Evolutionary conservation across 768 basidiomycete genomes (phyloP).

Genomic region (Omphalotus guepiniiformis): DNA sequence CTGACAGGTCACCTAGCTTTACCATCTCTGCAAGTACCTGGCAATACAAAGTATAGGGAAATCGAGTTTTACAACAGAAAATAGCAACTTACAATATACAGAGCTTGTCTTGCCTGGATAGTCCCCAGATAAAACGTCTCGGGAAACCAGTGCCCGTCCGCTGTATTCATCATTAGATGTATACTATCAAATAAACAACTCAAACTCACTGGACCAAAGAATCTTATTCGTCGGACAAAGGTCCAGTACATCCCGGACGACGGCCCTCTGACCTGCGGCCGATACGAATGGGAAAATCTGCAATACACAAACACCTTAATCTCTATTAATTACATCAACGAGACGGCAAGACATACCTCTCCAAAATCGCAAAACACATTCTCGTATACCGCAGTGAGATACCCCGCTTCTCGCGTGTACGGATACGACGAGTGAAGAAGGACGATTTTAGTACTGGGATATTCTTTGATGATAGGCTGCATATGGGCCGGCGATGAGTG

Average conservation of each 20-base stretch:
- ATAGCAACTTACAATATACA: constrained; percentile 49
- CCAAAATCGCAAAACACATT: constrained; percentile 83
- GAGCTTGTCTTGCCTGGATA: constrained; percentile 56
- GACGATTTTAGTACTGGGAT: constrained; percentile 56
- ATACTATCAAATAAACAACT: not conserved
- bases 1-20: constrained; percentile 43
- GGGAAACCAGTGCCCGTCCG: constrained; percentile 73
- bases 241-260: constrained; percentile 64
- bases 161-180: constrained; percentile 19
- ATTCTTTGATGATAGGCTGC: constrained; percentile 64
- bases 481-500: constrained; percentile 61
- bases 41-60: not conserved
- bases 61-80: no score
- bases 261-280: constrained; percentile 52
- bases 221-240: constrained; percentile 74
- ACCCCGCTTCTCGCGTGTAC: constrained; percentile 73
- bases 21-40: constrained; percentile 59
- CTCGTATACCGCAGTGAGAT: constrained; percentile 63
- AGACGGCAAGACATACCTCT: constrained; percentile 34
- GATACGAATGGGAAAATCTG: constrained; percentile 68
- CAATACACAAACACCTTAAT: not conserved
- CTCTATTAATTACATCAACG: not conserved
- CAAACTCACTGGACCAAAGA: constrained; percentile 70
- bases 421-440: constrained; percentile 78
- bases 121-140: constrained; percentile 70